phyloP scores from a whole-genome alignment of 2,329 filamentous ascomycete genomes.

The Exophiala lecanii-corni region DNA sequence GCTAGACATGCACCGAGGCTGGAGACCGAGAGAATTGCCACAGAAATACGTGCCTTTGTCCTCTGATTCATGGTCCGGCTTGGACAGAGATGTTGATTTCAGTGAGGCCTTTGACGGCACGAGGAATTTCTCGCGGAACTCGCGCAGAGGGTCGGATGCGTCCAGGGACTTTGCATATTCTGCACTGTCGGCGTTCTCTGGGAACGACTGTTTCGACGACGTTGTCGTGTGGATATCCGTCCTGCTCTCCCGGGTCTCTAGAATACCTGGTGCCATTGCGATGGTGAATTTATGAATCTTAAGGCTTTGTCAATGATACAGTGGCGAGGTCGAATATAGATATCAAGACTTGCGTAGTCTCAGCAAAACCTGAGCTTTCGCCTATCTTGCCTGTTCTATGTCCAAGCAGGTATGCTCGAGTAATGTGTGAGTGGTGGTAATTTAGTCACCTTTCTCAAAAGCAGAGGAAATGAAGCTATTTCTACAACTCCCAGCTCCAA shows the following conservation, averaged over 20 bases:
- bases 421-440: too few species aligned
- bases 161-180: constrained; percentile 51
- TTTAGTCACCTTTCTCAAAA: too few species aligned
- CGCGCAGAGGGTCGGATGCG: constrained; percentile 52
- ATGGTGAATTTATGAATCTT: too few species aligned
- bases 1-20: constrained; percentile 64
- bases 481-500: too few species aligned
- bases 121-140: constrained; percentile 66
- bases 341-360: too few species aligned
- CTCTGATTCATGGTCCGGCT: constrained; percentile 31
- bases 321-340: too few species aligned
- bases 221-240: background rate
- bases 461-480: too few species aligned
- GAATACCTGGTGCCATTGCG: constrained; percentile 14
- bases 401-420: too few species aligned
- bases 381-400: too few species aligned
- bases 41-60: constrained; percentile 66
- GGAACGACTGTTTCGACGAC: constrained; percentile 10
- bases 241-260: background rate
- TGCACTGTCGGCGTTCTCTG: constrained; percentile 29
- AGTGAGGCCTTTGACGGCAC: constrained; percentile 71
- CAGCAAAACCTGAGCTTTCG: too few species aligned
- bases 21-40: constrained; percentile 82
- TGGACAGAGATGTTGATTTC: constrained; percentile 54
- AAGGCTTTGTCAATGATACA: too few species aligned